Evolutionary conservation across 1,284 basidiomycete genomes (phyloP).

Genomic region (Rhodotorula sp.): DNA sequence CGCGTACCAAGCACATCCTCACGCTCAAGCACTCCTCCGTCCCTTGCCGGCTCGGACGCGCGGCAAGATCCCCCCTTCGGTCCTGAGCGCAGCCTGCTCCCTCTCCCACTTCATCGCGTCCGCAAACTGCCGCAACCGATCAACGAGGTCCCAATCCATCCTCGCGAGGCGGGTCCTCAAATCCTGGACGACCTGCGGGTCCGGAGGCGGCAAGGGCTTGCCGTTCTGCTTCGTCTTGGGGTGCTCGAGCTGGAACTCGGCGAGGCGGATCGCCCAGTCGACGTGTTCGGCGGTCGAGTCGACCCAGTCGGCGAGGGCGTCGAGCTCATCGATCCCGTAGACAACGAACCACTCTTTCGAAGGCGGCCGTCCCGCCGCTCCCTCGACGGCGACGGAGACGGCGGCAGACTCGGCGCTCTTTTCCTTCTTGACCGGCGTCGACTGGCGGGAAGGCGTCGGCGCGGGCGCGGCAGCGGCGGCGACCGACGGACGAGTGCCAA

Average conservation of each 20-base stretch:
- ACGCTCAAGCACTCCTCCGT: neutral
- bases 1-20: too few relatives aligned
- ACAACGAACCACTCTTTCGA: slow-evolving; percentile 17
- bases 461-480: neutral
- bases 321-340: slow-evolving; percentile 6
- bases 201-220: neutral
- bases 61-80: neutral
- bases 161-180: neutral
- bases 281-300: neutral
- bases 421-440: neutral
- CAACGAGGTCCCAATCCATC: neutral
- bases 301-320: slow-evolving; percentile 13
- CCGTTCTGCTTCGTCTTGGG: slow-evolving; percentile 7
- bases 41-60: neutral
- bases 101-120: slow-evolving; percentile 6
- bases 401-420: neutral
- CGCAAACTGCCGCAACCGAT: slow-evolving; percentile 6
- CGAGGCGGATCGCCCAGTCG: neutral
- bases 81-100: slow-evolving; percentile 3
- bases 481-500: slow-evolving; percentile 4
- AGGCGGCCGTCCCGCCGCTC: neutral
- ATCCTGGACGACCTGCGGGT: neutral
- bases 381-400: neutral
- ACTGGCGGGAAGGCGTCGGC: neutral
- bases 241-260: slow-evolving; percentile 11